phyloP scores from a whole-genome alignment of 2,329 filamentous ascomycete genomes.

The Truncatella angustata region DNA sequence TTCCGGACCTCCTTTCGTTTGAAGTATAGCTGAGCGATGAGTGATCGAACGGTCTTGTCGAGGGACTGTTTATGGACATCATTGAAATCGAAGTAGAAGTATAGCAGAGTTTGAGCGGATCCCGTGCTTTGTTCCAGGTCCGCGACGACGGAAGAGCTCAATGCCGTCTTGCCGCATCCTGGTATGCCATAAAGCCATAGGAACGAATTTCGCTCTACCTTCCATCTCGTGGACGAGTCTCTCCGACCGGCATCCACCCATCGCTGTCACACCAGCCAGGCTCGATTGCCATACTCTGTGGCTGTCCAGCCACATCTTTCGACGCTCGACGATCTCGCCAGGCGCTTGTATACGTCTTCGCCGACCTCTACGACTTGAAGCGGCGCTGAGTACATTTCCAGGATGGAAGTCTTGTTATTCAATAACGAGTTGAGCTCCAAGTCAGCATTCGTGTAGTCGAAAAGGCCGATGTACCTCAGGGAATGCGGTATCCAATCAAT shows the following conservation, averaged over 20 bases:
- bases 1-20: constrained; percentile 15
- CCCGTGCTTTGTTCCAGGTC: constrained; percentile 14
- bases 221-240: constrained; percentile 48
- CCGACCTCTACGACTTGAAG: constrained; percentile 75
- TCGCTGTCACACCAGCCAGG: constrained; percentile 64
- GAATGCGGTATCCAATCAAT: constrained; percentile 53
- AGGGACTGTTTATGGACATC: constrained; percentile 32
- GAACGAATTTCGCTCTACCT: constrained; percentile 22
- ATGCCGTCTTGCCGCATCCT: constrained; percentile 41
- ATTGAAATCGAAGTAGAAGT: constrained; percentile 39
- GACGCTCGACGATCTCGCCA: constrained; percentile 63
- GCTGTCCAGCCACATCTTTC: constrained; percentile 66
- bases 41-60: constrained; percentile 33
- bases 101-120: constrained; percentile 15
- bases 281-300: constrained; percentile 64
- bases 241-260: constrained; percentile 32
- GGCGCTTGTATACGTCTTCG: constrained; percentile 63
- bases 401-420: constrained; percentile 50
- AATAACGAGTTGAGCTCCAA: constrained; percentile 58
- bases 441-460: constrained; percentile 63
- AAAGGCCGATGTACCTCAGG: constrained; percentile 75
- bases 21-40: constrained; percentile 33
- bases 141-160: constrained; percentile 34
- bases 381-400: constrained; percentile 60
- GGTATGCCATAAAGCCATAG: constrained; percentile 38